These are phyloP conservation scores for Syncephalastrum sp. DNA, from an alignment of 371 early-diverging fungal genomes.

Conservation along the genomic window DNA sequence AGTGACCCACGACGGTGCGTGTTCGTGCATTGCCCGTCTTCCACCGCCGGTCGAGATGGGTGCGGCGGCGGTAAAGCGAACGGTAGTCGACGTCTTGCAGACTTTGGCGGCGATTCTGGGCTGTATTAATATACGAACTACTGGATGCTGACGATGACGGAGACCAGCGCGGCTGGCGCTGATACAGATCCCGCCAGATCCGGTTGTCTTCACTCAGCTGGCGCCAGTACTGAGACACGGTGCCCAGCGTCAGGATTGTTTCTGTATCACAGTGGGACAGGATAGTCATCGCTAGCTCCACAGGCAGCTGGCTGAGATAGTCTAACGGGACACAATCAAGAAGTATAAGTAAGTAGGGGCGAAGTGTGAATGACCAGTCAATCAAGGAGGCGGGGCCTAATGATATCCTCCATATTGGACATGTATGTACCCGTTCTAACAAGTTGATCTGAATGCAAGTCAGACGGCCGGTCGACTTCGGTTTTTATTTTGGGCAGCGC, in stretches of 20 bases:
- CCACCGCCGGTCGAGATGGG: conserved; percentile 32
- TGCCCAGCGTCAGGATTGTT: conserved; percentile 11
- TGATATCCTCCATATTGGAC: neutral
- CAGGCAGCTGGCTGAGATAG: conserved; percentile 8
- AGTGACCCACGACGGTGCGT: conserved; percentile 67
- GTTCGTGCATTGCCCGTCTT: conserved; percentile 27
- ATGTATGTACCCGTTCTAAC: neutral
- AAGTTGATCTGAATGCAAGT: neutral
- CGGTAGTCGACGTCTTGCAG: conserved; percentile 14
- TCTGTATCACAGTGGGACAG: conserved; percentile 18
- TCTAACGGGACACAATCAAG: conserved; percentile 1
- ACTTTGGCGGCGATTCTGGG: neutral
- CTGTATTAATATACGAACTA: neutral
- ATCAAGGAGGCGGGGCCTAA: too few species aligned
- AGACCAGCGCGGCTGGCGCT: conserved; percentile 11
- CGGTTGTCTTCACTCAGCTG: conserved; percentile 13
- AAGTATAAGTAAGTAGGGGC: too few species aligned
- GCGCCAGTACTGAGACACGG: conserved; percentile 17
- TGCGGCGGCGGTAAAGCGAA: conserved; percentile 16
- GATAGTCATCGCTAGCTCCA: conserved; percentile 18
- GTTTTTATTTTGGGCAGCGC: neutral
- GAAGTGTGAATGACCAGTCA: too few species aligned
- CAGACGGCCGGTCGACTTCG: neutral
- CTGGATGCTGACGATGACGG: conserved; percentile 1
- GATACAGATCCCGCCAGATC: conserved; percentile 21